Conservation (phyloP, 192 early-diverging fungal species). For the Dimargaris cristalligena region DNA sequence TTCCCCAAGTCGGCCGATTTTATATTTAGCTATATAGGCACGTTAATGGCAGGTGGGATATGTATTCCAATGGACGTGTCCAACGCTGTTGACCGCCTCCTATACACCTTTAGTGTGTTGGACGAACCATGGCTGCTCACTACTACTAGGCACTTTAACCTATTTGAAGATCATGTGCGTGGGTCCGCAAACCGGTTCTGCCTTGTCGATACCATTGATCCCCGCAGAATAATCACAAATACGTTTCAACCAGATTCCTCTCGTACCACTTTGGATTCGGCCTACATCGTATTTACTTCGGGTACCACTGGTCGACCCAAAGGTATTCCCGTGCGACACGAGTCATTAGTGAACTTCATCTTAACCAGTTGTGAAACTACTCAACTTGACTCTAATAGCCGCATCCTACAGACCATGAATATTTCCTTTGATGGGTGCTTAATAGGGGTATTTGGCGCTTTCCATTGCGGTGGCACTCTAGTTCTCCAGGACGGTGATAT, state of each 20-base stretch:
- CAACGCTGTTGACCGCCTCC: not conserved
- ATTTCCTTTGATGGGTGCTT: not conserved
- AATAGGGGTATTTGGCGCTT: constrained; percentile 4
- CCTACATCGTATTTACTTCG: constrained; percentile 5
- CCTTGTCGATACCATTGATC: not conserved
- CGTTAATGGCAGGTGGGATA: not conserved
- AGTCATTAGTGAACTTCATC: not conserved
- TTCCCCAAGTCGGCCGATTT: not conserved
- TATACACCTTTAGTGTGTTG: not conserved
- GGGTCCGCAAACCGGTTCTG: too few relatives aligned
- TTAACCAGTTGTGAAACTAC: not conserved
- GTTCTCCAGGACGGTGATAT: not conserved
- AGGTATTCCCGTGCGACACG: not conserved
- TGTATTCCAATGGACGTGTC: not conserved
- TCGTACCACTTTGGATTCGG: not conserved
- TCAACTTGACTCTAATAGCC: not conserved
- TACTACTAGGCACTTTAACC: too few relatives aligned
- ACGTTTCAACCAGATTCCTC: not conserved
- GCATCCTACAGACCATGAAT: constrained; percentile 3
- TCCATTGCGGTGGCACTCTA: constrained; percentile 1
- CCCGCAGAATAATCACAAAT: not conserved
- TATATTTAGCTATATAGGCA: not conserved
- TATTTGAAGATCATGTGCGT: too few relatives aligned
- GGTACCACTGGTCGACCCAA: constrained; percentile 7
- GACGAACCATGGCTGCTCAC: not conserved